Evolutionary conservation across 441 rosid genomes (phyloP), one percentile per base, ranked within the genome.

Genomic region (Gossypium trilobum): DNA sequence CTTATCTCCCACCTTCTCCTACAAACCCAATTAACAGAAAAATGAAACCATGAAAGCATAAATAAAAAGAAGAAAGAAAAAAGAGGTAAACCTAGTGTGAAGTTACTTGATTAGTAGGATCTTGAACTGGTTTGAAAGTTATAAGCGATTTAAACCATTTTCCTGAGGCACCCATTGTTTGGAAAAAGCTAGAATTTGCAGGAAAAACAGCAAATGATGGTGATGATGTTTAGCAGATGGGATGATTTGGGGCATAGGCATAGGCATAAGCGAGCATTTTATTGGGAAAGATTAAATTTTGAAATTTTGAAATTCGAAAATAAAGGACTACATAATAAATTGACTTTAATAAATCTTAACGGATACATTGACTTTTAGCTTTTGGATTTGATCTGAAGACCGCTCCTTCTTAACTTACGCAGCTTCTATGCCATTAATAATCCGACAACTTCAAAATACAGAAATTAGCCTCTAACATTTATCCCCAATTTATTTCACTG

Each of bases 121-220:
- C 63, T 9, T 81, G 81, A 1, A 80, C 68, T 73, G 90, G 88
- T 63, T 82, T 95, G 54, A 74, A 77, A 46, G 84, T 70, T 66
- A 89, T 74, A 1, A 92, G 84, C 23, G 93, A 87, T 54, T 81
- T 92, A 13, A 92, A 70, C 97, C 97, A 94, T 51, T 84, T 92
- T 73, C 97, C 92, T 33, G 97, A 88, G 69, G 87, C 89, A 69
- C 95, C 99, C 99, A 94, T 76, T 62, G 0, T 36, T 36, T 36
- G 44, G 44, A 13, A 29, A 48, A 67, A 55, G 54, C 65, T 70
- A 39, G 14, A 72, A 70, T 33, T 55, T 31, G 60, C 46, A 1
- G 72, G 42, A 60, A 22, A 36, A 6, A 55, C 75, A 31, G 68
- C 54, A 62, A 11, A 31, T 0, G 61, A 14, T 36, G n/a, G 8